Base-by-base conservation (phyloP, 192 early-diverging fungal genomes). In the Coemansia aciculifera region DNA sequence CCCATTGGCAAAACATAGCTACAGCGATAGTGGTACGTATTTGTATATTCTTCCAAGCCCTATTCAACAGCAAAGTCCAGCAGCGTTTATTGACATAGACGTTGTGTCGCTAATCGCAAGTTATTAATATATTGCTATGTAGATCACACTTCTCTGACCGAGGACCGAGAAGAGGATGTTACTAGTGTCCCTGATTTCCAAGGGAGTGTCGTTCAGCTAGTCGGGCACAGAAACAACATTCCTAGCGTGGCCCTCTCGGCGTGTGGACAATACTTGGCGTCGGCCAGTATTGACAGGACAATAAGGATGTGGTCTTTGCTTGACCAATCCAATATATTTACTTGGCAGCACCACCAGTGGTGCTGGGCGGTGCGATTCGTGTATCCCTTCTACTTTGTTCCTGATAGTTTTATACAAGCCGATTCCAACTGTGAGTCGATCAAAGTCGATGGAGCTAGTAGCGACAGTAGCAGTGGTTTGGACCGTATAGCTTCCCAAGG, bases 321-420 rank as follows among this genome's bases (percentile, higher is more conserved):
- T 13, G 40, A 11, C 23, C 59, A 57, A 13, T 21, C 62, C 29
- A 49, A n/a, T 15, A 23, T 70, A 13, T 81, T 75, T 32, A 51
- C 44, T 6, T 76, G 69, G 62, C 39, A 11, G 23, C 56, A 70
- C 23, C 29, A 13, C 2, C 71, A 81, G 43, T 75, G 67, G 67
- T 75, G 79, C 62, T 81, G 79, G 79, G 64, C 71, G 0, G 74
- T 66, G 21, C 39, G n/a, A 3, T 76, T 81, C 46, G 74, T 81
- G 7, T 76, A 81, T 52, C 74, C 79, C 0, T 73, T 71, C n/a
- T 76, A 64, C 49, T 76, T 81, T 34, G 43, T 46, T 42, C 74
- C 74, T 36, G 59, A 32, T 5, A 36, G 12, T 6, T n/a, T n/a
- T 34, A n/a, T 15, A n/a, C 31, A n/a, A 31, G 56, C 17, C 19